Conservation (phyloP, 1,139 yeast genomes). For the Hansenula lynferdii region DNA sequence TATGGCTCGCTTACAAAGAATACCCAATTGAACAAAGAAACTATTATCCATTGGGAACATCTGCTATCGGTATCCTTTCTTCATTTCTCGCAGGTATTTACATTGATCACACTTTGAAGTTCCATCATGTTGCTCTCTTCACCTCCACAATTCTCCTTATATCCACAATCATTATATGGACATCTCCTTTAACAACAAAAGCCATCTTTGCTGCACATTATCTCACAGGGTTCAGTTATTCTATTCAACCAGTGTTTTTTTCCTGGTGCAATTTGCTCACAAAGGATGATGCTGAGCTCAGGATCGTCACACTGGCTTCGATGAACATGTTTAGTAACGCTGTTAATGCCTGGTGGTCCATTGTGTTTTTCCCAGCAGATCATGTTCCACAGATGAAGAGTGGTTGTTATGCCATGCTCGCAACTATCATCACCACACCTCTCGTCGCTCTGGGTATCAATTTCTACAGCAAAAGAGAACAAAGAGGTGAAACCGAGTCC, state of each 20-base stretch:
- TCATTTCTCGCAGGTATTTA: slow-evolving; percentile 35
- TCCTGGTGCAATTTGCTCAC: slow-evolving; percentile 47
- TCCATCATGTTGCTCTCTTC: slow-evolving; percentile 34
- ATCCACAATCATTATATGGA: slow-evolving; percentile 27
- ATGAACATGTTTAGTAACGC: slow-evolving; percentile 48
- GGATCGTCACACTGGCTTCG: slow-evolving; percentile 41
- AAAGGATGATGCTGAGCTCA: slow-evolving; percentile 36
- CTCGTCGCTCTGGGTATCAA: slow-evolving; percentile 24
- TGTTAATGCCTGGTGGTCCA: slow-evolving; percentile 47
- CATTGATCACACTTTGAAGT: slow-evolving; percentile 34
- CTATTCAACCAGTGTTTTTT: slow-evolving; percentile 43
- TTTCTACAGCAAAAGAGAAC: slow-evolving; percentile 18
- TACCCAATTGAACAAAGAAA: slow-evolving; percentile 28
- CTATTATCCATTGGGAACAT: slow-evolving; percentile 30
- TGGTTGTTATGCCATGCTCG: slow-evolving; percentile 2
- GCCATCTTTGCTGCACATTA: slow-evolving; percentile 40
- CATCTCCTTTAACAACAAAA: slow-evolving; percentile 23
- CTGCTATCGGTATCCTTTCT: slow-evolving; percentile 33
- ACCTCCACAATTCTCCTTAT: slow-evolving; percentile 29
- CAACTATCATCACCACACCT: slow-evolving; percentile 19
- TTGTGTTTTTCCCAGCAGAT: slow-evolving; percentile 29
- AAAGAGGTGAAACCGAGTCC: slow-evolving; percentile 5
- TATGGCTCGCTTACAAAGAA: slow-evolving; percentile 25
- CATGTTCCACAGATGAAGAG: background rate
- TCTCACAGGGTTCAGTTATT: slow-evolving; percentile 36